Evolutionary conservation across 176 grass and related monocot species (phyloP), one percentile per base, ranked within the genome.

Genomic region (Carex scoparia): DNA sequence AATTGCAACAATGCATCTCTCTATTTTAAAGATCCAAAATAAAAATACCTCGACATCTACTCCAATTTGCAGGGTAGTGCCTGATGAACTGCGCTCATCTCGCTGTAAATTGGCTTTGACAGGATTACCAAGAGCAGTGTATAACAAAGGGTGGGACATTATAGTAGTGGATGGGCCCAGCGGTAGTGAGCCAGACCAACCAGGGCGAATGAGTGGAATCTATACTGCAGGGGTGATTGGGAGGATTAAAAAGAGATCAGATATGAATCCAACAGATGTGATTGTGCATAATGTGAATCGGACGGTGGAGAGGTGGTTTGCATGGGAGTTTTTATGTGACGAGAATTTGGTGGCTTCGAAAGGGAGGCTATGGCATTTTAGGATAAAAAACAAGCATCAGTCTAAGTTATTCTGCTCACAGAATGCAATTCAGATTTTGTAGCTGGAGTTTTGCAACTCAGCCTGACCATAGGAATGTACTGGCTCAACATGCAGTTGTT

Each of bases 241-340:
- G 14, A 84, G 90, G 32, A 66, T 56, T 65, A 80, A 90, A 35
- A 81, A 66, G 13, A 88, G 88, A 30, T 49, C 40, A 11, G 46
- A 16, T 66, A 68, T 35, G 86, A 90, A 44, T 86, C 84, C 91
- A 13, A 97, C 91, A 19, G 89, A 97, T 85, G 86, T 97, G 14
- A 93, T 93, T 84, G 89, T 97, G 54, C 94, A 97, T 81, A 90
- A 97, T 85, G 91, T 97, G 2, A 5, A 97, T 61, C 88, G 94
- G 38, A 87, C 33, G 27, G 89, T 93, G 4, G 94, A 97, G 91
- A 93, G 73, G 84, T 49, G 1, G 37, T 97, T 89, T 79, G 88
- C 88, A 3, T 35, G 87, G 86, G 94, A 97, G 88, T 97, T 92
- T 79, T 86, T 97, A 31, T 97, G 94, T 74, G 53, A 91, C 0